Base-by-base conservation (phyloP, 2,329 filamentous ascomycete genomes). In the Paraphaeosphaeria minitans region DNA sequence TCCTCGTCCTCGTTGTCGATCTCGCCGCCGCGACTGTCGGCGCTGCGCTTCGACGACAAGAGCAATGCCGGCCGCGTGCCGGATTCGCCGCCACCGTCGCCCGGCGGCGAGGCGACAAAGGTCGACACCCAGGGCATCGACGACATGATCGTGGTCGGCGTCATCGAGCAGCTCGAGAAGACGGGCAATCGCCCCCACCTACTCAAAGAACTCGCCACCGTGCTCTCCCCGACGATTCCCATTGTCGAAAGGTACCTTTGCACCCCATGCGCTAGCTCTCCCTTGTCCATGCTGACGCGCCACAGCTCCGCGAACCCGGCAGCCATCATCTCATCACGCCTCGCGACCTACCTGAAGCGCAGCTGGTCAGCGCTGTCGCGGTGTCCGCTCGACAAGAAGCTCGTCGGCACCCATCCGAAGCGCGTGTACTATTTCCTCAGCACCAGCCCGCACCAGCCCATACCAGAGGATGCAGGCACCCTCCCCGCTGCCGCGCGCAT, bases 371-470 rank as follows among this genome's bases (percentile, higher is more conserved):
- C 89, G 8, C 80, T 89, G 53, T 84, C 89, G 52, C 92, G 90
- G 54, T 98, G 95, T 78, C 94, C 95, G 3, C 81, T 98, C 56
- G 92, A 91, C 53, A 98, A 98, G 80, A 92, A 97, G 78, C 86
- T 97, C 55, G 92, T 97, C 75, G 89, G 91, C 42, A 90, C 94
- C 43, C 94, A 98, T 75, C 95, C 95, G 21, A 90, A 94, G 74
- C 92, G 95, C 77, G 93, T 96, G 48, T 98, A 97, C 82, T 98
- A 96, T 80, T 98, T 93, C 80, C 86, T 99, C 60, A 96, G 92
- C 41, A 96, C 91, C n/a, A 89, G 85, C 71, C 88, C 91, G 48
- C 91, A 90, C 72, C 92, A 94, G 74, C 87, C 92, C 39, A 87
- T 98, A 21, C 92, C 92, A 2, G 86, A 90, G 64, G 84, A 86